Evolutionary conservation across 73 alveolate species (phyloP).

Genomic region (Paramecium tetraurelia): DNA sequence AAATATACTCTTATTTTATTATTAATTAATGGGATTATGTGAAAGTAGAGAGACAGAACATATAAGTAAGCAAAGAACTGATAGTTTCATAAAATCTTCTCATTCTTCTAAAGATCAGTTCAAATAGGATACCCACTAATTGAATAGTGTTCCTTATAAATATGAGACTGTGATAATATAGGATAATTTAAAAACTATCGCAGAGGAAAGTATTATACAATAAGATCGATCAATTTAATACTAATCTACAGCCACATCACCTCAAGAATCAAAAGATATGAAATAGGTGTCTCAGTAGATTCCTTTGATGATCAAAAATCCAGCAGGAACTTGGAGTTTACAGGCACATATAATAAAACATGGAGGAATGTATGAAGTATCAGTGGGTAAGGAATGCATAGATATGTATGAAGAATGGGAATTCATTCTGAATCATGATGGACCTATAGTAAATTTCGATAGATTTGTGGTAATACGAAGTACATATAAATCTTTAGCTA

Average conservation of each 20-base stretch:
- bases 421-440: neutral
- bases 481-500: neutral
- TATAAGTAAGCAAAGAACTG: neutral
- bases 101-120: neutral
- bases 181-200: neutral
- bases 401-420: neutral
- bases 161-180: neutral
- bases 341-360: neutral
- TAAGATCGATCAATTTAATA: neutral
- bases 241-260: neutral
- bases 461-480: neutral
- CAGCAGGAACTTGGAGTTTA: neutral
- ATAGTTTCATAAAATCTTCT: neutral
- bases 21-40: slow-evolving; percentile 6
- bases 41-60: slow-evolving; percentile 6
- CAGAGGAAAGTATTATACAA: neutral
- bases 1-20: neutral
- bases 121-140: neutral
- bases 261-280: neutral
- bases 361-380: slow-evolving; percentile 4
- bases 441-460: neutral
- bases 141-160: neutral
- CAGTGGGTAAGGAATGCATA: neutral
- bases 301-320: neutral
- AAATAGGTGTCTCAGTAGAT: neutral